A percentile compares a stretch with the other conserved stretches of the same genome.
Conservation (phyloP, 176 grass and related monocot species). For the Eragrostis curvula region DNA sequence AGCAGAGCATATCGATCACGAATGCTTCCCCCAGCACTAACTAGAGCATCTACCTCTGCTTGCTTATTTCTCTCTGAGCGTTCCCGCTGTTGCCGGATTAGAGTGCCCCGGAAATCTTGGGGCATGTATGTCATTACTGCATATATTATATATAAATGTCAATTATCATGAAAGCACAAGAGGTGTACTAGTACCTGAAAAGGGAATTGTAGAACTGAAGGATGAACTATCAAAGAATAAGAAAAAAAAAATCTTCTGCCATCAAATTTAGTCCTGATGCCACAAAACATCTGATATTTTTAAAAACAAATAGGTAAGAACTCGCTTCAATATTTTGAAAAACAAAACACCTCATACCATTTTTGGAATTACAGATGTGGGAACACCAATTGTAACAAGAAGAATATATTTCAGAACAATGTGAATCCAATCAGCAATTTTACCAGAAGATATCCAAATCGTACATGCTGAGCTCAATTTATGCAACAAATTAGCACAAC, state of each 20-base stretch:
- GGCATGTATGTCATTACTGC: conserved; percentile 99
- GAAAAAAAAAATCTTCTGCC: conserved; percentile 10
- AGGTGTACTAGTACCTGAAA: neutral
- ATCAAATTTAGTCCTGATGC: conserved; percentile 1
- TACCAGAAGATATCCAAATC: conserved; percentile 30
- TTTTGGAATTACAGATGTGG: too few species aligned
- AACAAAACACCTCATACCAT: neutral
- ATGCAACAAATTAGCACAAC: neutral
- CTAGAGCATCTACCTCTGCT: conserved; percentile 81
- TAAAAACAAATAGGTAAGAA: conserved; percentile 10
- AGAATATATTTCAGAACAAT: neutral
- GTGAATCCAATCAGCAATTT: conserved; percentile 18
- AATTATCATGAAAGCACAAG: conserved; percentile 32
- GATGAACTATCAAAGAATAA: neutral
- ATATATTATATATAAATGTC: conserved; percentile 51
- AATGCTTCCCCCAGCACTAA: conserved; percentile 84
- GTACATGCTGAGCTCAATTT: neutral
- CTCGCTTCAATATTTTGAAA: neutral
- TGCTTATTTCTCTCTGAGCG: conserved; percentile 96
- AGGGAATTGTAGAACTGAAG: conserved; percentile 10
- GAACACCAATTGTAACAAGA: neutral
- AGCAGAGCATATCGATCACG: conserved; percentile 74
- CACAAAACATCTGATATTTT: neutral
- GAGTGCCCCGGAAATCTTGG: conserved; percentile 90
- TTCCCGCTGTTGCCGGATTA: conserved; percentile 93